Percentiles rank a stretch among this genome's conserved stretches.
Evolutionary conservation across 768 basidiomycete genomes (phyloP).

Genomic region (Gloeopeniophorella convolvens): DNA sequence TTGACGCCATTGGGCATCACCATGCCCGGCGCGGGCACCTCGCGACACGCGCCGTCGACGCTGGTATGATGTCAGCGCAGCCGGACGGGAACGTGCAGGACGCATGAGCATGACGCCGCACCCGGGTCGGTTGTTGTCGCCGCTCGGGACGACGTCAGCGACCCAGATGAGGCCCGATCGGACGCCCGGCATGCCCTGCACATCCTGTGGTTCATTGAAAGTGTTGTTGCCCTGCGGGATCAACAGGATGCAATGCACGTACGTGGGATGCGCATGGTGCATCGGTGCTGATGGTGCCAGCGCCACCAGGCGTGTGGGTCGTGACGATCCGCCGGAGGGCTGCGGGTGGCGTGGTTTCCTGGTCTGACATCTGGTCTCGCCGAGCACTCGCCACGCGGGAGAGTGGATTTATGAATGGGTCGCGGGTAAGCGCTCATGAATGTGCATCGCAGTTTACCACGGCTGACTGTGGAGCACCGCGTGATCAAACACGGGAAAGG

Average conservation of each 20-base stretch:
- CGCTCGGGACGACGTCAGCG: slow-evolving; percentile 44
- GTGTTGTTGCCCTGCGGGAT: too few species aligned
- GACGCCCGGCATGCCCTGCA: slow-evolving; percentile 29
- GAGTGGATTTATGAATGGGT: too few species aligned
- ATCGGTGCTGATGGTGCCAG: slow-evolving; percentile 37
- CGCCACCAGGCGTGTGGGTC: slow-evolving; percentile 38
- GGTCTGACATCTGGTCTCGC: background rate
- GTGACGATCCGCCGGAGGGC: slow-evolving; percentile 47
- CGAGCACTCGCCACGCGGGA: too few species aligned
- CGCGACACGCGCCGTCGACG: slow-evolving; percentile 44
- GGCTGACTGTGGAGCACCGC: slow-evolving; percentile 1
- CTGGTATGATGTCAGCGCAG: slow-evolving; percentile 32
- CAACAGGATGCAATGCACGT: too few species aligned
- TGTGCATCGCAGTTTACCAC: too few species aligned
- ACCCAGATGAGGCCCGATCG: slow-evolving; percentile 41
- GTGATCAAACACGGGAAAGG: background rate
- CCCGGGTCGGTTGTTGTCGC: slow-evolving; percentile 48
- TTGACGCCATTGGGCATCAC: slow-evolving; percentile 39
- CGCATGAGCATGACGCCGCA: slow-evolving; percentile 23
- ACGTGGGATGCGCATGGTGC: slow-evolving; percentile 23
- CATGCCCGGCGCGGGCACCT: slow-evolving; percentile 40
- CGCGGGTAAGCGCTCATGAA: too few species aligned
- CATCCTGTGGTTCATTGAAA: slow-evolving; percentile 19
- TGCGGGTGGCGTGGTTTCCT: slow-evolving; percentile 25
- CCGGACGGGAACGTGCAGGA: too few species aligned